phyloP scores from a whole-genome alignment of 176 grass and related monocot genomes.

The Dactylis glomerata region DNA sequence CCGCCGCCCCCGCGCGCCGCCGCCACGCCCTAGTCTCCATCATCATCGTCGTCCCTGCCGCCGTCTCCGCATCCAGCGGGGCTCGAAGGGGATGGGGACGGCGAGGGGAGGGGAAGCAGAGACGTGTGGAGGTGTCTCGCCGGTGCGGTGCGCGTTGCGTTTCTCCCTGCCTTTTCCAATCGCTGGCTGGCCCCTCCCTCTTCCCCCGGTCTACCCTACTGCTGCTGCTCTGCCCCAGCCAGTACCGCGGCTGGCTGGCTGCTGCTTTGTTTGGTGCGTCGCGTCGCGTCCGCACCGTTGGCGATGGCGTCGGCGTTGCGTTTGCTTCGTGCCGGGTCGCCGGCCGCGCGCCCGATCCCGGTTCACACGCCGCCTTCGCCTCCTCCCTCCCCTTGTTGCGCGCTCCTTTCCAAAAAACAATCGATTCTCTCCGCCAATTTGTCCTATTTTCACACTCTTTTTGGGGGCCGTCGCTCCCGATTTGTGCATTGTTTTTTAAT shows the following conservation, averaged over 20 bases:
- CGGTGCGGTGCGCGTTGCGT: slow-evolving; percentile 25
- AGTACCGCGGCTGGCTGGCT: background rate
- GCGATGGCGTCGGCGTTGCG: background rate
- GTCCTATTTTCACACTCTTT: background rate
- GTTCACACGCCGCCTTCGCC: background rate
- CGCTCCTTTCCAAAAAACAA: background rate
- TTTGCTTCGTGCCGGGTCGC: background rate
- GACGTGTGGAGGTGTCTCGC: slow-evolving; percentile 48
- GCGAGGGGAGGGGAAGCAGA: background rate
- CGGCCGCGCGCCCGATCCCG: background rate
- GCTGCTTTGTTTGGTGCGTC: slow-evolving; percentile 17
- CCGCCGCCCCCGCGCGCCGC: background rate
- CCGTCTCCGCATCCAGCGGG: slow-evolving; percentile 29
- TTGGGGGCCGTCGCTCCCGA: background rate
- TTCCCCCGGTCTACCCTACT: background rate
- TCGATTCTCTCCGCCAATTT: background rate
- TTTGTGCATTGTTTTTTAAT: background rate
- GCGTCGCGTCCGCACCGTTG: background rate
- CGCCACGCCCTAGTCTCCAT: background rate
- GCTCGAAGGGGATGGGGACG: background rate
- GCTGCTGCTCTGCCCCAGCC: background rate
- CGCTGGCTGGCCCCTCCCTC: background rate
- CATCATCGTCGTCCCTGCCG: background rate
- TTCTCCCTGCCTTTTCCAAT: background rate
- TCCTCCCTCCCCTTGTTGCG: background rate